These are phyloP conservation scores for Bryoerythrophyllum caledonicum DNA, from an alignment of 225 moss, liverwort and hornwort genomes.

Conservation along the genomic window DNA sequence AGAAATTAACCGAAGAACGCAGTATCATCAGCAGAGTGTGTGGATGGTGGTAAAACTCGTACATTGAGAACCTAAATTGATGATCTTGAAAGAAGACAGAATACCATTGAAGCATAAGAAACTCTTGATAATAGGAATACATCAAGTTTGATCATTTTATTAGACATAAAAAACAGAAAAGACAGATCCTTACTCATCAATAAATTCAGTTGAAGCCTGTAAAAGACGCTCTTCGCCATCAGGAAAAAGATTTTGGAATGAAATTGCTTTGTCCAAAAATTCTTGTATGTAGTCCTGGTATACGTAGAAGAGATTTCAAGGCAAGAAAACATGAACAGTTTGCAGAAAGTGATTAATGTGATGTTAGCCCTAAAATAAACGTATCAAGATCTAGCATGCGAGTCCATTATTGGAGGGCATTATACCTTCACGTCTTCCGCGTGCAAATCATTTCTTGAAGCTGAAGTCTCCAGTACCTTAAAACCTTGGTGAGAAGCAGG, in stretches of 20 bases:
- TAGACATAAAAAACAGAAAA: constrained; percentile 23
- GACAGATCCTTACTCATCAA: constrained; percentile 54
- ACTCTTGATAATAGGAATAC: not conserved
- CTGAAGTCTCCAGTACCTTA: constrained; percentile 48
- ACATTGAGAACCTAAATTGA: not conserved
- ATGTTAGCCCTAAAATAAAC: not conserved
- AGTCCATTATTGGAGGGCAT: constrained; percentile 13
- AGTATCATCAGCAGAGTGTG: constrained; percentile 13
- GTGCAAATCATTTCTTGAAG: constrained; percentile 28
- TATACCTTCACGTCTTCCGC: constrained; percentile 47
- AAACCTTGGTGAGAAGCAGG: constrained; percentile 56
- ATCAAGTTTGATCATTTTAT: not conserved
- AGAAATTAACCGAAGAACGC: constrained; percentile 19
- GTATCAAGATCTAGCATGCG: constrained; percentile 14
- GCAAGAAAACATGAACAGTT: constrained; percentile 11
- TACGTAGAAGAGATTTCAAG: constrained; percentile 11
- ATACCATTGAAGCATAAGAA: not conserved
- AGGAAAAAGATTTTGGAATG: constrained; percentile 62
- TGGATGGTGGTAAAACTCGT: constrained; percentile 15
- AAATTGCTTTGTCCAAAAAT: constrained; percentile 63
- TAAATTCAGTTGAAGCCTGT: constrained; percentile 63
- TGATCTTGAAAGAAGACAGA: constrained; percentile 9
- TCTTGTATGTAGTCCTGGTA: constrained; percentile 80
- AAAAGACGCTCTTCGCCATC: constrained; percentile 53
- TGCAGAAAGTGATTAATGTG: not conserved